phyloP scores from a whole-genome alignment of 2,329 filamentous ascomycete genomes.

The Exophiala spinifera region DNA sequence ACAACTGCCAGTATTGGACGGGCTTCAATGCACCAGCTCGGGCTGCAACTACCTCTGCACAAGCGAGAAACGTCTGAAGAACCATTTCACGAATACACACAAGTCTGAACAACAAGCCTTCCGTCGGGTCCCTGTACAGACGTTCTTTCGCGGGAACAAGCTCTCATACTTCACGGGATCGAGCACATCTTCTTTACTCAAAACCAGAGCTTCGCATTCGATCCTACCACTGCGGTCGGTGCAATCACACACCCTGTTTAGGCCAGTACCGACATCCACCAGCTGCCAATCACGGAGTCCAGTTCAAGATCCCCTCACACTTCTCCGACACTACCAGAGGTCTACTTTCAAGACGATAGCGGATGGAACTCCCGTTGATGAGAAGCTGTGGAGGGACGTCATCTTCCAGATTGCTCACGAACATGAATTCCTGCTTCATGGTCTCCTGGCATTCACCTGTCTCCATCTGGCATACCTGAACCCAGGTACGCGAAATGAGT shows the following conservation, averaged over 20 bases:
- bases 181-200: not conserved
- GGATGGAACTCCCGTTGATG: not conserved
- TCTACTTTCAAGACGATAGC: not conserved
- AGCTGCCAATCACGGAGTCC: not conserved
- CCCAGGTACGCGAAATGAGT: slow-evolving; percentile 16
- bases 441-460: slow-evolving; percentile 1
- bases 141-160: slow-evolving; percentile 7
- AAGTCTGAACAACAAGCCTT: not conserved
- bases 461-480: slow-evolving; percentile 23
- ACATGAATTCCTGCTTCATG: slow-evolving; percentile 5
- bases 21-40: not conserved
- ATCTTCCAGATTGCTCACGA: slow-evolving; percentile 4
- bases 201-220: not conserved
- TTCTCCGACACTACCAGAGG: slow-evolving; percentile 5
- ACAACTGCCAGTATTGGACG: slow-evolving; percentile 2
- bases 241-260: not conserved
- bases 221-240: not conserved
- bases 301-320: not conserved
- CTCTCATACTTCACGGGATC: slow-evolving; percentile 2
- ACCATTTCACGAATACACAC: not conserved
- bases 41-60: slow-evolving; percentile 4
- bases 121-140: slow-evolving; percentile 1
- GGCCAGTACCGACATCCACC: too few relatives aligned
- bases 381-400: slow-evolving; percentile 4
- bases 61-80: slow-evolving; percentile 8